These are phyloP conservation scores for Kernera saxatilis DNA, from an alignment of 345 rosid genomes.

Conservation along the genomic window DNA sequence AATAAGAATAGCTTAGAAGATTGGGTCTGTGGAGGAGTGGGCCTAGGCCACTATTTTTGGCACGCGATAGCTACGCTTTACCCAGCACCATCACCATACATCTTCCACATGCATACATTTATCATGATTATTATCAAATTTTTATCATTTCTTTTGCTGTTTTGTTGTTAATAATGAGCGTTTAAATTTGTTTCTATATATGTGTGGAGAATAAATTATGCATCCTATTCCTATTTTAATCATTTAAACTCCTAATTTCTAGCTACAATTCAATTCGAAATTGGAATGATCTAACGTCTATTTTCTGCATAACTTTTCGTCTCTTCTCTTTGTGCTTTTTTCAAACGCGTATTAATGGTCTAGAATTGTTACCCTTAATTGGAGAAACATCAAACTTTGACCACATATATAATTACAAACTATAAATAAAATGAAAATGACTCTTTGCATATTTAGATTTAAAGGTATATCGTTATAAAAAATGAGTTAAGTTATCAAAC, in stretches of 20 bases:
- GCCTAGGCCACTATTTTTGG: conserved; percentile 32
- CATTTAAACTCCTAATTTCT: background rate
- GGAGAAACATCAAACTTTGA: conserved; percentile 10
- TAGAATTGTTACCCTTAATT: background rate
- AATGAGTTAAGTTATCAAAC: no score
- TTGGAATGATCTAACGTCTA: conserved; percentile 1
- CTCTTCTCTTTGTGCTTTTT: background rate
- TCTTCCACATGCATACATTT: conserved; percentile 24
- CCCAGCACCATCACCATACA: conserved; percentile 35
- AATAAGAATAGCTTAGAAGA: conserved; percentile 14
- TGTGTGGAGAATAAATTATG: background rate
- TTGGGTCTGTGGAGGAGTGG: conserved; percentile 37
- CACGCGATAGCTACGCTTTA: conserved; percentile 34
- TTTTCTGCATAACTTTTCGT: background rate
- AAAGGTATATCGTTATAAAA: background rate
- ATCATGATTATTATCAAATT: conserved; percentile 4
- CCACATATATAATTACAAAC: background rate
- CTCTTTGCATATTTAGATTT: background rate
- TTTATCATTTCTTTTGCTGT: background rate
- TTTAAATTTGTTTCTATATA: background rate
- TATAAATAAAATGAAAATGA: conserved; percentile 2
- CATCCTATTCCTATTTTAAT: background rate
- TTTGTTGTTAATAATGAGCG: background rate
- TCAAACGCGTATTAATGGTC: conserved; percentile 11
- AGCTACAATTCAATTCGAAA: background rate